Percentiles rank a stretch among this genome's conserved stretches.
These are phyloP conservation scores for Mycosphaerella arachidis DNA, from an alignment of 2,329 filamentous ascomycete species.

Conservation along the genomic window DNA sequence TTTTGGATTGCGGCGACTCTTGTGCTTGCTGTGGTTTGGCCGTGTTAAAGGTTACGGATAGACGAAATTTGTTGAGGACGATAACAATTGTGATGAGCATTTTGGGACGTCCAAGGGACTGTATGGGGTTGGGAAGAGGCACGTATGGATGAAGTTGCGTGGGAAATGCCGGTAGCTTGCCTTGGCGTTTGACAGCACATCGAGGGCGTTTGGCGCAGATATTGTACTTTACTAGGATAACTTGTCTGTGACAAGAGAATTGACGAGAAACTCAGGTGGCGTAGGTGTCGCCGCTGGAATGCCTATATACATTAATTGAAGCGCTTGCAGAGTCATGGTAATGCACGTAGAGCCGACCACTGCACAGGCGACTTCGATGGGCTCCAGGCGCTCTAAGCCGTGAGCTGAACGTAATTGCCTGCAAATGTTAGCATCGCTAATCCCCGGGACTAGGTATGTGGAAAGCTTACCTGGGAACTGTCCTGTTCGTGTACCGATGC, in stretches of 20 bases:
- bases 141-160: background rate
- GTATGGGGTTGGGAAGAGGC: background rate
- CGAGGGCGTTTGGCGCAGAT: background rate
- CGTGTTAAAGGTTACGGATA: background rate
- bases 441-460: background rate
- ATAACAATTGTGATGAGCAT: background rate
- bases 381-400: slow-evolving; percentile 19
- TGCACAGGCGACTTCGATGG: background rate
- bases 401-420: slow-evolving; percentile 49
- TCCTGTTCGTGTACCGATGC: slow-evolving; percentile 71
- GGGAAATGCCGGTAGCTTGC: background rate
- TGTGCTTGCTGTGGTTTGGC: background rate
- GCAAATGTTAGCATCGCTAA: slow-evolving; percentile 3
- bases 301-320: slow-evolving; percentile 1
- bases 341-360: background rate
- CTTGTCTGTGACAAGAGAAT: background rate
- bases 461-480: slow-evolving; percentile 77
- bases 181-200: background rate
- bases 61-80: background rate
- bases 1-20: background rate
- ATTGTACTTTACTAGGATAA: background rate
- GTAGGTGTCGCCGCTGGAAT: background rate
- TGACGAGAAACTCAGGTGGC: background rate
- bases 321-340: background rate
- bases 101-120: background rate